Evolutionary conservation across 2,329 filamentous ascomycete species (phyloP), one percentile per base, ranked within the genome.

Genomic region (Fusarium dlaminii): DNA sequence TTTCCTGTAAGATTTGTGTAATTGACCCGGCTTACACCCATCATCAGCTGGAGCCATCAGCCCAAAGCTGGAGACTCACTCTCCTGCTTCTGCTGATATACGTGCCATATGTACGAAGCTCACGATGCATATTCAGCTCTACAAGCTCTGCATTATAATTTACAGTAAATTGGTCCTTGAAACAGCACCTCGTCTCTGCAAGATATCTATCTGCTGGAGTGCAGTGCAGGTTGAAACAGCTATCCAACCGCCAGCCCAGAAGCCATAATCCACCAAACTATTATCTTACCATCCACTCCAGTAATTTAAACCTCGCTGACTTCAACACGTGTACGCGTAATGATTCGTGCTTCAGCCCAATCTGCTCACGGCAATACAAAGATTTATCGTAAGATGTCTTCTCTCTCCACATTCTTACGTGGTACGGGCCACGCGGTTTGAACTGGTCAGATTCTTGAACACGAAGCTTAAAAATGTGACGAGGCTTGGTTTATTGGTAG

Each of bases 281-380:
- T 52, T 59, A 48, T 70, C 66, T 70, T 70, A 70, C 67, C 67
- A 70, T 9, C 67, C 67, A 59, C 46, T 59, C 30, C 37, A 66
- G 24, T 11, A 37, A 17, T 39, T 34, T n/a, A 30, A 46, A 55
- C n/a, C 40, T 69, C 43, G 37, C 30, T 11, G 18, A 14, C 20
- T 45, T 32, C 34, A 22, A 59, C 59, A 70, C 52, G 59, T 60
- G 66, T 59, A 66, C 66, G 52, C 59, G 66, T 66, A 66, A 37
- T 30, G 20, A 29, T 39, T 36, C 51, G 29, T 43, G 13, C 13
- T 29, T 14, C 15, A 39, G 46, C 36, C 42, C 30, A 39, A n/a
- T 24, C 40, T 24, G 9, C 32, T 65, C 37, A 39, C 36, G 12
- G 5, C 22, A 42, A 29, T 39, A 20, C 34, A 62, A 49, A 54